phyloP scores from a whole-genome alignment of 1,139 yeast genomes.

The Blastobotrys indianensis region DNA sequence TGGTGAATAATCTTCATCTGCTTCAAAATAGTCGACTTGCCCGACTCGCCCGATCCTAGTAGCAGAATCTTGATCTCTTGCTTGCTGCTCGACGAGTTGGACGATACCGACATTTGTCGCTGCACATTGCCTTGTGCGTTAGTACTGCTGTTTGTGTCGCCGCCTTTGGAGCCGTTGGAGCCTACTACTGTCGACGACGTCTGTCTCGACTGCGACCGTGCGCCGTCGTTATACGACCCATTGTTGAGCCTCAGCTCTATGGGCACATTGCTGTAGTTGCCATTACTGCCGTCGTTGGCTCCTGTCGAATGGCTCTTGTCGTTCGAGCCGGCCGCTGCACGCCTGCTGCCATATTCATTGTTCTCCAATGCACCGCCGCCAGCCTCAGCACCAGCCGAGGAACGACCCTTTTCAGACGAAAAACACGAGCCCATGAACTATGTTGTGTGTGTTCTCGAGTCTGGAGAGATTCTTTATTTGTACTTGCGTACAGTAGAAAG shows the following conservation, averaged over 20 bases:
- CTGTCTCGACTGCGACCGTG: background rate
- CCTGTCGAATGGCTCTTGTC: background rate
- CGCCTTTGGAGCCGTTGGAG: background rate
- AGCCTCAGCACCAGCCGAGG: too few species aligned
- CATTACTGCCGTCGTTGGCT: background rate
- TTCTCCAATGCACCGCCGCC: background rate
- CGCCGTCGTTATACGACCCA: background rate
- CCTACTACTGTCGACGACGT: background rate
- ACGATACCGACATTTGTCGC: conserved; percentile 7
- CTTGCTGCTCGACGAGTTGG: conserved; percentile 5
- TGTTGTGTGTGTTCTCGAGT: background rate
- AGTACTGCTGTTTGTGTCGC: background rate
- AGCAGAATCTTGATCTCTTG: conserved; percentile 53
- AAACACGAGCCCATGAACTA: conserved; percentile 14
- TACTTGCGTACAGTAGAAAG: too few species aligned
- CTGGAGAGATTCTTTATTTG: too few species aligned
- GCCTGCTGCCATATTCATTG: too few species aligned
- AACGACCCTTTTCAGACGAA: conserved; percentile 8
- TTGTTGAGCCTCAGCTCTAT: background rate
- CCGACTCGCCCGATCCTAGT: conserved; percentile 71
- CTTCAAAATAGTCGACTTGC: conserved; percentile 67
- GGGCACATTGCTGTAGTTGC: background rate
- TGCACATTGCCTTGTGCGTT: background rate
- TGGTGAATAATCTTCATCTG: conserved; percentile 74
- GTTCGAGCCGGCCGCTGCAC: background rate